phyloP scores from a whole-genome alignment of 148 eudicot genomes.

The Diospyros kaki region DNA sequence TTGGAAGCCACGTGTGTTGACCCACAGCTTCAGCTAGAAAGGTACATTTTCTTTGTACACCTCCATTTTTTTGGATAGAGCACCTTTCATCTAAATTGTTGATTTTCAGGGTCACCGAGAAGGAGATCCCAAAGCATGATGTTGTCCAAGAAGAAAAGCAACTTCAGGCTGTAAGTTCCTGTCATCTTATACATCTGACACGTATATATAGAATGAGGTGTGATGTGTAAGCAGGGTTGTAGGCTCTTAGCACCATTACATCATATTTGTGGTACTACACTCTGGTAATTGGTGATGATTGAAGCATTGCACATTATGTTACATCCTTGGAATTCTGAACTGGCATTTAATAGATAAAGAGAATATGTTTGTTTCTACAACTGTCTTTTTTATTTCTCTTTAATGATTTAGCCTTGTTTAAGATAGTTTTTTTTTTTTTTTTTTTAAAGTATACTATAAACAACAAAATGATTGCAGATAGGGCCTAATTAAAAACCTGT shows the following conservation, averaged over 20 bases:
- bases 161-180: constrained; percentile 45
- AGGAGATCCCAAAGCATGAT: constrained; percentile 31
- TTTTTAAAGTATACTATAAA: too few species aligned
- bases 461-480: too few species aligned
- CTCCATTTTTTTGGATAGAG: too few species aligned
- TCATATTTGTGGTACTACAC: too few species aligned
- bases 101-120: constrained; percentile 19
- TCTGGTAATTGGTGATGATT: not conserved
- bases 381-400: too few species aligned
- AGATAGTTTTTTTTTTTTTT: too few species aligned
- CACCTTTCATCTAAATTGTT: not conserved
- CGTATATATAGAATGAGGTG: too few species aligned
- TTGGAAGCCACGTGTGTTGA: constrained; percentile 78
- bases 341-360: not conserved
- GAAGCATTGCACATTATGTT: not conserved
- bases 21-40: constrained; percentile 89
- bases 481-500: too few species aligned
- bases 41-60: constrained; percentile 26
- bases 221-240: too few species aligned
- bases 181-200: not conserved
- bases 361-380: too few species aligned
- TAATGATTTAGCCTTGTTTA: too few species aligned
- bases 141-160: constrained; percentile 35
- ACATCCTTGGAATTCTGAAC: not conserved
- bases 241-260: too few species aligned